These are phyloP conservation scores for Areca catechu DNA, from an alignment of 176 grass and related monocot genomes.

Conservation along the genomic window DNA sequence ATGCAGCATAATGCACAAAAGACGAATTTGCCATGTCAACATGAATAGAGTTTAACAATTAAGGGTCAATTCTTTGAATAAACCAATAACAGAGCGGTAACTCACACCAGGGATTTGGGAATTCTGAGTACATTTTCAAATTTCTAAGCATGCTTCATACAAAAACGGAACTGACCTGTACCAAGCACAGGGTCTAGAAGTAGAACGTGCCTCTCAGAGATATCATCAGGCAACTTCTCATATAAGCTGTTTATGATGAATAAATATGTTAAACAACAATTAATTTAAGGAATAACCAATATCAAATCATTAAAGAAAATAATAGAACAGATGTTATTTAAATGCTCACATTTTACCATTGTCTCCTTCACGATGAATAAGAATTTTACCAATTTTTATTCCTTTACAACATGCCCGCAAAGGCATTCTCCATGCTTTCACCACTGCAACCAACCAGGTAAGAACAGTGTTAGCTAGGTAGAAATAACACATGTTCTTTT, in stretches of 20 bases:
- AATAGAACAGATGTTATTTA: neutral
- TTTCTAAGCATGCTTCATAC: neutral
- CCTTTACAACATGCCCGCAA: constrained; percentile 21
- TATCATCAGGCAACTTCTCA: constrained; percentile 71
- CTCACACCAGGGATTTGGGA: neutral
- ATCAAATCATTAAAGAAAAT: neutral
- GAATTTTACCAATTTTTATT: constrained; percentile 18
- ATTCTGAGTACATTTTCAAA: neutral
- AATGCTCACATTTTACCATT: constrained; percentile 8
- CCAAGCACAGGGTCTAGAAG: constrained; percentile 93
- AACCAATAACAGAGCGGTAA: too few species aligned
- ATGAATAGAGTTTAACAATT: too few species aligned
- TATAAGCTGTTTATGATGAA: constrained; percentile 52
- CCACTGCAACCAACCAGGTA: constrained; percentile 2
- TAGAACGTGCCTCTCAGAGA: constrained; percentile 76
- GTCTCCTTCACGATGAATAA: constrained; percentile 17
- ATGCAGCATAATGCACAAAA: too few species aligned
- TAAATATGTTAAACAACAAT: neutral
- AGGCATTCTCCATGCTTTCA: constrained; percentile 22
- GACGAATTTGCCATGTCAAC: too few species aligned
- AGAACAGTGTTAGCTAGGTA: neutral
- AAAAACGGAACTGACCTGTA: constrained; percentile 43
- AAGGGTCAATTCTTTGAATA: too few species aligned
- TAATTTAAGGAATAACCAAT: too few species aligned
- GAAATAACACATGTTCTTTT: too few species aligned